Evolutionary conservation across 257 asterid species (phyloP).

Genomic region (Fraxinus excelsior): DNA sequence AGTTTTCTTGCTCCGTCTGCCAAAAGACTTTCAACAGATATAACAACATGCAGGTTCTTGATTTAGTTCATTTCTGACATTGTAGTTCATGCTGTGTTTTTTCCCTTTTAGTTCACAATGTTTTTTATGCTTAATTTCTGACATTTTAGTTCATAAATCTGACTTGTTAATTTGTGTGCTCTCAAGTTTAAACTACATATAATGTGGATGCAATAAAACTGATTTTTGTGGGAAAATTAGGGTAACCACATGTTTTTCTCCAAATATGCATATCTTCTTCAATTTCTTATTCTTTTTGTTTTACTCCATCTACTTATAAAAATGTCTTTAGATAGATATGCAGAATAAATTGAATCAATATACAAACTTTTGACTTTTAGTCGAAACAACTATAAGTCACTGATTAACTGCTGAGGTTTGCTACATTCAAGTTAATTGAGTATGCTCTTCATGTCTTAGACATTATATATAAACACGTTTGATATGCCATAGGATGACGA

Average conservation of each 20-base stretch:
- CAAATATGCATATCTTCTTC: neutral
- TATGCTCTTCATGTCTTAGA: too few relatives aligned
- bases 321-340: neutral
- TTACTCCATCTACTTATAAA: neutral
- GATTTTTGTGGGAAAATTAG: neutral
- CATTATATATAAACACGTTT: neutral
- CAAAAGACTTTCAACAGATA: conserved; percentile 78
- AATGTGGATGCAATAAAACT: neutral
- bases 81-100: neutral
- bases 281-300: neutral
- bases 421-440: too few relatives aligned
- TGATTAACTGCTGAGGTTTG: neutral
- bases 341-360: neutral
- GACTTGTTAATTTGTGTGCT: neutral
- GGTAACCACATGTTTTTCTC: neutral
- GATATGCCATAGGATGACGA: neutral
- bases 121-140: neutral
- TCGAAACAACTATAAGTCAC: neutral
- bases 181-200: neutral
- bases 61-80: neutral
- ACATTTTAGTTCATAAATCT: neutral
- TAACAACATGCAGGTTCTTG: conserved; percentile 91
- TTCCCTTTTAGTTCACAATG: neutral
- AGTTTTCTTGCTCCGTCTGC: conserved; percentile 83
- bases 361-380: neutral